phyloP scores from a whole-genome alignment of 2,329 filamentous ascomycete species.

The Paradendryphiella salina region DNA sequence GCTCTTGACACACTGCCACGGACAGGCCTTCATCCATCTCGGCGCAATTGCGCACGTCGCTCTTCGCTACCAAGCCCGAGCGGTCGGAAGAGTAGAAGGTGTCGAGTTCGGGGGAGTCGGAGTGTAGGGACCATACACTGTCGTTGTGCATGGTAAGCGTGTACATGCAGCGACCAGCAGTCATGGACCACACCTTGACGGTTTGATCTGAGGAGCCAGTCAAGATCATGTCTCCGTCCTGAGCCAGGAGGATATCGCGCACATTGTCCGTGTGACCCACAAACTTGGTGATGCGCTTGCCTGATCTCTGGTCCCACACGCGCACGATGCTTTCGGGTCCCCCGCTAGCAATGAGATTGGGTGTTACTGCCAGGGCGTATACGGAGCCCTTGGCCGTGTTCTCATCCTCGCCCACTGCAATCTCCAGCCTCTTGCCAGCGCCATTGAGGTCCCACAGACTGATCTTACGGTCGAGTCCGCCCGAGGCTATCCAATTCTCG shows the following conservation, averaged over 20 bases:
- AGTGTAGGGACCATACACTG: constrained; percentile 95
- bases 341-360: constrained; percentile 83
- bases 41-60: constrained; percentile 75
- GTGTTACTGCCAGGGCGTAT: constrained; percentile 82
- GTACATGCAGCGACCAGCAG: constrained; percentile 93
- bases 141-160: constrained; percentile 99
- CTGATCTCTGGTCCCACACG: constrained; percentile 86
- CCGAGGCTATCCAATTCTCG: constrained; percentile 87
- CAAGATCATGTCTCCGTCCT: constrained; percentile 86
- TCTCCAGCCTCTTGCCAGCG: constrained; percentile 80
- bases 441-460: constrained; percentile 92
- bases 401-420: constrained; percentile 82
- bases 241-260: constrained; percentile 84
- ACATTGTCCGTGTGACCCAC: constrained; percentile 96
- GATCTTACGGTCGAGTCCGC: constrained; percentile 89
- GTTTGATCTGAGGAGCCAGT: constrained; percentile 96
- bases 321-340: constrained; percentile 92
- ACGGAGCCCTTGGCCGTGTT: constrained; percentile 87
- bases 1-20: constrained; percentile 88
- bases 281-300: constrained; percentile 91
- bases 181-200: constrained; percentile 97
- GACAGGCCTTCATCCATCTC: constrained; percentile 88
- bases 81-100: constrained; percentile 96
- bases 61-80: constrained; percentile 93
- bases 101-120: constrained; percentile 79